Evolutionary conservation across 306 rosid species (phyloP).

Genomic region (Corylus americana): DNA sequence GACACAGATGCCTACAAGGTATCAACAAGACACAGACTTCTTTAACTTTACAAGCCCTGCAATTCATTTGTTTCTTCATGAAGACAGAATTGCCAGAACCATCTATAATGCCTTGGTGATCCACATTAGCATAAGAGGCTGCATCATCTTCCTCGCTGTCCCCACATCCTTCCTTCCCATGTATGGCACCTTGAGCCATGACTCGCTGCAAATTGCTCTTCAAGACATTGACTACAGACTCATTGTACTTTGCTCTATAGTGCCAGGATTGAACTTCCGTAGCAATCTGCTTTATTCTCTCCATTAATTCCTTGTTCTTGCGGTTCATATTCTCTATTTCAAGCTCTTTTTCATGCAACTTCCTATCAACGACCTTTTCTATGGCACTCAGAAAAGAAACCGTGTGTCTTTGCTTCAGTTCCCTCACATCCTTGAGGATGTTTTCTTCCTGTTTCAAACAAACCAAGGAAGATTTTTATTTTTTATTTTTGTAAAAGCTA

Average conservation of each 20-base stretch:
- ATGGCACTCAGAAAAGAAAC: conserved; percentile 32
- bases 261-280: conserved; percentile 37
- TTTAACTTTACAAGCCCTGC: conserved; percentile 34
- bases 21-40: conserved; percentile 32
- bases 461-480: neutral
- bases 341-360: conserved; percentile 31
- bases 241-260: conserved; percentile 34
- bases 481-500: neutral
- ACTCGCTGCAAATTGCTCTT: conserved; percentile 33
- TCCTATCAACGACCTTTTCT: conserved; percentile 31
- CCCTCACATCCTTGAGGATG: conserved; percentile 32
- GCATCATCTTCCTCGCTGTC: conserved; percentile 39
- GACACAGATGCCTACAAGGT: conserved; percentile 42
- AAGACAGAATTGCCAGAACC: conserved; percentile 12
- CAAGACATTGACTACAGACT: conserved; percentile 27
- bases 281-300: conserved; percentile 31
- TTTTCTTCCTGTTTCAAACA: conserved; percentile 34
- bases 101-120: neutral
- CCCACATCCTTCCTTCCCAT: conserved; percentile 34
- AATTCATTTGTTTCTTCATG: conserved; percentile 12
- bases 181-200: conserved; percentile 26
- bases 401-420: conserved; percentile 34
- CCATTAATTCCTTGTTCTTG: conserved; percentile 36
- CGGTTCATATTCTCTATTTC: conserved; percentile 31
- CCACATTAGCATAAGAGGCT: conserved; percentile 22